These are phyloP conservation scores for Leccinum longicurvipes DNA, from an alignment of 768 basidiomycete genomes.

Conservation along the genomic window DNA sequence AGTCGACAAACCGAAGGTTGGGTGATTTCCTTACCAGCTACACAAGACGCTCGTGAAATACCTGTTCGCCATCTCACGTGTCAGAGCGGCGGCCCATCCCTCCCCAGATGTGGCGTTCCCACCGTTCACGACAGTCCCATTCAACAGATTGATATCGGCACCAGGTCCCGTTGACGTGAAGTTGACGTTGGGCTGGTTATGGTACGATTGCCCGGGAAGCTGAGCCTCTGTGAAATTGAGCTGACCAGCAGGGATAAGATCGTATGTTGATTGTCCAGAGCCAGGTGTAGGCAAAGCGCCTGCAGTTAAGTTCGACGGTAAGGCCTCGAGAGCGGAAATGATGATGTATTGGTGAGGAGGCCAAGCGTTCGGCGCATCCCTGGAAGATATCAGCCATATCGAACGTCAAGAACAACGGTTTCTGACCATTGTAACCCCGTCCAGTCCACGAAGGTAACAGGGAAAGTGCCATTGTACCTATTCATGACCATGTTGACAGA, in stretches of 20 bases:
- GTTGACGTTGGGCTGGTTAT: conserved; percentile 37
- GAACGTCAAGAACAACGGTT: not conserved
- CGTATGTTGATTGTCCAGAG: conserved; percentile 55
- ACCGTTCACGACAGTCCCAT: conserved; percentile 61
- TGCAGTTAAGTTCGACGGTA: conserved; percentile 70
- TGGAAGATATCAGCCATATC: conserved; percentile 20
- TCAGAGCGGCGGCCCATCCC: conserved; percentile 62
- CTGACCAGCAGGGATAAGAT: conserved; percentile 75
- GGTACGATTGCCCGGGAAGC: conserved; percentile 66
- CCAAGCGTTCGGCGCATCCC: conserved; percentile 90
- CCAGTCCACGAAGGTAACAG: conserved; percentile 66
- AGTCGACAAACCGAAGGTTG: not conserved
- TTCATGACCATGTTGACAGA: conserved; percentile 75
- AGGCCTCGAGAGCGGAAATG: conserved; percentile 68
- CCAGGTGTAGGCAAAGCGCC: conserved; percentile 51
- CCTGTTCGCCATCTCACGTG: conserved; percentile 77
- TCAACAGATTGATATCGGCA: conserved; percentile 59
- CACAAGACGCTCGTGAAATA: conserved; percentile 82
- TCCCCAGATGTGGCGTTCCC: conserved; percentile 59
- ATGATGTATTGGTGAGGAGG: conserved; percentile 82
- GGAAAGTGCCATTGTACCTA: conserved; percentile 85
- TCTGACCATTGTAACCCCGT: conserved; percentile 78
- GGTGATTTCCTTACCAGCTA: conserved; percentile 61
- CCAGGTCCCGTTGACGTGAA: conserved; percentile 49
- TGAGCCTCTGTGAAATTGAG: conserved; percentile 68